These are phyloP conservation scores for Magnusiomyces suaveolens DNA, from an alignment of 1,139 yeast genomes.

Conservation along the genomic window DNA sequence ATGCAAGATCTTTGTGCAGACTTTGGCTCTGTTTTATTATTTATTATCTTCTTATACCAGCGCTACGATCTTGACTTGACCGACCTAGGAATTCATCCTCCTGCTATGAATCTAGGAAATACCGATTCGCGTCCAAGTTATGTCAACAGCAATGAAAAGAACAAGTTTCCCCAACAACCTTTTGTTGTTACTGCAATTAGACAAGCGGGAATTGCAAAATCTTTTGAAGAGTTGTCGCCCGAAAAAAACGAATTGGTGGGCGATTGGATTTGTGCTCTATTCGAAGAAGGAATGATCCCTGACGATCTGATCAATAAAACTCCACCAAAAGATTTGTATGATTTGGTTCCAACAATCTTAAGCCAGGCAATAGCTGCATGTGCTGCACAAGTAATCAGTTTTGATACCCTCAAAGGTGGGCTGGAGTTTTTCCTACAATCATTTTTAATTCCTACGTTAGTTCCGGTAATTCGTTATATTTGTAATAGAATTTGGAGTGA, in stretches of 20 bases:
- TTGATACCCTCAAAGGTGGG: conserved; percentile 45
- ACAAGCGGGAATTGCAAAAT: neutral
- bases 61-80: conserved; percentile 38
- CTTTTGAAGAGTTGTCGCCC: conserved; percentile 22
- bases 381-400: conserved; percentile 44
- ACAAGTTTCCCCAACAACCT: neutral
- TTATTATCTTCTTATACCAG: conserved; percentile 39
- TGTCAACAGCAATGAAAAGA: conserved; percentile 5
- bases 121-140: neutral
- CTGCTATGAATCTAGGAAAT: conserved; percentile 3
- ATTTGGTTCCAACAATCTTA: conserved; percentile 61
- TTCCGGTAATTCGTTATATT: conserved; percentile 37
- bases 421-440: conserved; percentile 59
- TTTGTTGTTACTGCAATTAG: neutral
- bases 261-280: conserved; percentile 74
- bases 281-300: conserved; percentile 78
- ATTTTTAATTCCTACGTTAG: conserved; percentile 40
- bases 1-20: conserved; percentile 63
- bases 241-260: conserved; percentile 42
- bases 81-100: conserved; percentile 17
- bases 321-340: conserved; percentile 57
- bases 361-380: conserved; percentile 63
- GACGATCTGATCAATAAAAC: conserved; percentile 68
- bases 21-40: conserved; percentile 50
- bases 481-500: conserved; percentile 34